A percentile compares a stretch with the other conserved stretches of the same genome.
phyloP scores from a whole-genome alignment of 2,329 filamentous ascomycete species.

The Ophiostoma pallidulum region DNA sequence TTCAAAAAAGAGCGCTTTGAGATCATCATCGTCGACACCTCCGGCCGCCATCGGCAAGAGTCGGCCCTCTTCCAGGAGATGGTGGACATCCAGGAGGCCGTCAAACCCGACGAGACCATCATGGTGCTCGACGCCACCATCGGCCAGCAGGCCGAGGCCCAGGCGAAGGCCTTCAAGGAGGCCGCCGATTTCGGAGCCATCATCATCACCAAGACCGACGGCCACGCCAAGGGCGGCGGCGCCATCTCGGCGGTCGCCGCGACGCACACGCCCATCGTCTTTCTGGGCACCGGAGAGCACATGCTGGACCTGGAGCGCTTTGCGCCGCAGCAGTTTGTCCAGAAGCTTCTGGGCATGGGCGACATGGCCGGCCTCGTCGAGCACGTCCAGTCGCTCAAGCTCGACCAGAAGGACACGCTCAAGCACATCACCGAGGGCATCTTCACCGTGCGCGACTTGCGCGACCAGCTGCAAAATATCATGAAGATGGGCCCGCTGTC shows the following conservation, averaged over 20 bases:
- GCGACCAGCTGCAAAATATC: slow-evolving; percentile 93
- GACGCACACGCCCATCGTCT: slow-evolving; percentile 93
- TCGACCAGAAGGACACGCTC: slow-evolving; percentile 98
- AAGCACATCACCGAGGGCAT: slow-evolving; percentile 97
- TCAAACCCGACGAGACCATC: slow-evolving; percentile 91
- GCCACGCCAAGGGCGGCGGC: slow-evolving; percentile 88
- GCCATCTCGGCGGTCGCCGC: slow-evolving; percentile 96
- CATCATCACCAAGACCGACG: slow-evolving; percentile 98
- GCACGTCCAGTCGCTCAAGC: slow-evolving; percentile 89
- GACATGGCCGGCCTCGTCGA: slow-evolving; percentile 93
- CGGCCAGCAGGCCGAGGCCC: slow-evolving; percentile 88
- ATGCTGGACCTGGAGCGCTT: slow-evolving; percentile 93
- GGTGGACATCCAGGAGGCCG: slow-evolving; percentile 87
- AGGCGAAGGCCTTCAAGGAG: slow-evolving; percentile 94
- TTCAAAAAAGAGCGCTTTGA: slow-evolving; percentile 99
- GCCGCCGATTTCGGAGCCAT: slow-evolving; percentile 95
- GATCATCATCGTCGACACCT: slow-evolving; percentile 97
- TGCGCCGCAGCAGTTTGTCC: slow-evolving; percentile 84
- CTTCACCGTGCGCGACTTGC: slow-evolving; percentile 87
- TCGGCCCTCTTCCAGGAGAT: slow-evolving; percentile 94
- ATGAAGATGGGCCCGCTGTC: slow-evolving; percentile 99
- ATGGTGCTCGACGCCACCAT: slow-evolving; percentile 97
- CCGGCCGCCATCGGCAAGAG: slow-evolving; percentile 89
- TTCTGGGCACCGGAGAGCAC: slow-evolving; percentile 95
- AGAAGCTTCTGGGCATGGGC: slow-evolving; percentile 92